Percentiles rank a stretch among this genome's conserved stretches.
Conservation (phyloP, 31 red algal species). For the Bonnemaisonia californica region DNA sequence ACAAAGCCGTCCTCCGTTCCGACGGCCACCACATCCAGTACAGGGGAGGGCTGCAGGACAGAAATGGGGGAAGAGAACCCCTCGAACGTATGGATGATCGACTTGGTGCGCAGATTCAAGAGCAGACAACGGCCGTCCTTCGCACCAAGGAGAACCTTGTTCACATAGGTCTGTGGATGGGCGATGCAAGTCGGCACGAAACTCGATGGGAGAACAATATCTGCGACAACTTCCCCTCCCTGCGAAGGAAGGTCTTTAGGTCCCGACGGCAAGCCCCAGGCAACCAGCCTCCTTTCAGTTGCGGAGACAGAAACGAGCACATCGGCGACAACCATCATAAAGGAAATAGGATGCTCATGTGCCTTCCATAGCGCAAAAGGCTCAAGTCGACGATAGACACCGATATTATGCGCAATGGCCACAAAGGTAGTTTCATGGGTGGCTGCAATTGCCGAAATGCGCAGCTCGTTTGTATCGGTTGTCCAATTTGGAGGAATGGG, state of each 20-base stretch:
- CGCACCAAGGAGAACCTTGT: slow-evolving; percentile 85
- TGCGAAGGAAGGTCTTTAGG: slow-evolving; percentile 21
- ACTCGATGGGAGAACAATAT: slow-evolving; percentile 46
- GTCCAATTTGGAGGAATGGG: slow-evolving; percentile 59
- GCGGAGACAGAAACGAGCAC: slow-evolving; percentile 58
- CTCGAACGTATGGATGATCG: slow-evolving; percentile 61
- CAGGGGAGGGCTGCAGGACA: slow-evolving; percentile 73
- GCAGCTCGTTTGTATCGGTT: neutral
- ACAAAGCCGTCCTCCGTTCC: slow-evolving; percentile 68
- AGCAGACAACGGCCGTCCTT: slow-evolving; percentile 76
- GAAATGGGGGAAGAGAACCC: slow-evolving; percentile 59
- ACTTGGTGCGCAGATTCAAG: slow-evolving; percentile 61
- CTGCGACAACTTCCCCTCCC: slow-evolving; percentile 32
- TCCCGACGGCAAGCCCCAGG: slow-evolving; percentile 55
- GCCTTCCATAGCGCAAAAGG: slow-evolving; percentile 33
- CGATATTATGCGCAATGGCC: slow-evolving; percentile 37
- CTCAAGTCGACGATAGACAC: slow-evolving; percentile 50
- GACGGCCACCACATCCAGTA: slow-evolving; percentile 87
- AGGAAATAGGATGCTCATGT: slow-evolving; percentile 42
- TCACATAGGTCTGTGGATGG: slow-evolving; percentile 87
- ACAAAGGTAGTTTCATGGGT: slow-evolving; percentile 66
- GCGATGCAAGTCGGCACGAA: slow-evolving; percentile 47
- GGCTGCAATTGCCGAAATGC: slow-evolving; percentile 45
- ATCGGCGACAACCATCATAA: slow-evolving; percentile 41
- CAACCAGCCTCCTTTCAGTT: slow-evolving; percentile 41